Percentiles rank a stretch among this genome's conserved stretches.
Conservation (phyloP, 2,329 filamentous ascomycete genomes). For the Scytalidium lignicola region DNA sequence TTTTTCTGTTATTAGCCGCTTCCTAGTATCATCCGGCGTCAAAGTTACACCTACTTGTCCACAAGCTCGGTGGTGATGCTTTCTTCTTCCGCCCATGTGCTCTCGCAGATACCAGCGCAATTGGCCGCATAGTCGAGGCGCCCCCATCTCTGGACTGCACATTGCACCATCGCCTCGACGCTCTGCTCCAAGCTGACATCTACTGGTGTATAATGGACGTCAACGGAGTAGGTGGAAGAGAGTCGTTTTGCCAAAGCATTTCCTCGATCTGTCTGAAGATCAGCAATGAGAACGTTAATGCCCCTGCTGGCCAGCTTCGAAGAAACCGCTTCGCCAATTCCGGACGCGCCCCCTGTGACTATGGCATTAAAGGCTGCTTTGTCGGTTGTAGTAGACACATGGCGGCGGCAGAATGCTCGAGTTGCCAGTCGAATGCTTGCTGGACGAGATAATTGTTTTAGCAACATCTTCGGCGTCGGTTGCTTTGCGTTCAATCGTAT, state of each 20-base stretch:
- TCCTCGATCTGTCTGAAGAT: constrained; percentile 7
- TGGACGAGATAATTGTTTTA: neutral
- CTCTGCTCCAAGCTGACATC: constrained; percentile 32
- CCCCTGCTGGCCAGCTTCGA: constrained; percentile 32
- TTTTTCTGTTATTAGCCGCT: neutral
- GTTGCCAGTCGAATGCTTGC: neutral
- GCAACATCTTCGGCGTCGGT: neutral
- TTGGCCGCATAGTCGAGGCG: constrained; percentile 43
- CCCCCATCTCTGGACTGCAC: constrained; percentile 23
- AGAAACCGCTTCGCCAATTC: constrained; percentile 71
- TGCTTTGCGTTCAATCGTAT: too few relatives aligned
- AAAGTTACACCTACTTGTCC: neutral
- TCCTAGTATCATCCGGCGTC: neutral
- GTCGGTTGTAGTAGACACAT: neutral
- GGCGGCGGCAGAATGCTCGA: neutral
- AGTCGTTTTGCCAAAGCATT: neutral
- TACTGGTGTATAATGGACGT: constrained; percentile 29
- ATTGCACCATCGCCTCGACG: constrained; percentile 11
- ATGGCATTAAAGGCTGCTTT: neutral
- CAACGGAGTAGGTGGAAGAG: constrained; percentile 17
- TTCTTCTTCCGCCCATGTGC: neutral
- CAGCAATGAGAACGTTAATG: constrained; percentile 21
- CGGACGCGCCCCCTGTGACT: constrained; percentile 65
- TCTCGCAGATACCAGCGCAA: constrained; percentile 35
- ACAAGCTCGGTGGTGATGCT: neutral